Evolutionary conservation across 306 rosid genomes (phyloP).

Genomic region (Sindora glabra): DNA sequence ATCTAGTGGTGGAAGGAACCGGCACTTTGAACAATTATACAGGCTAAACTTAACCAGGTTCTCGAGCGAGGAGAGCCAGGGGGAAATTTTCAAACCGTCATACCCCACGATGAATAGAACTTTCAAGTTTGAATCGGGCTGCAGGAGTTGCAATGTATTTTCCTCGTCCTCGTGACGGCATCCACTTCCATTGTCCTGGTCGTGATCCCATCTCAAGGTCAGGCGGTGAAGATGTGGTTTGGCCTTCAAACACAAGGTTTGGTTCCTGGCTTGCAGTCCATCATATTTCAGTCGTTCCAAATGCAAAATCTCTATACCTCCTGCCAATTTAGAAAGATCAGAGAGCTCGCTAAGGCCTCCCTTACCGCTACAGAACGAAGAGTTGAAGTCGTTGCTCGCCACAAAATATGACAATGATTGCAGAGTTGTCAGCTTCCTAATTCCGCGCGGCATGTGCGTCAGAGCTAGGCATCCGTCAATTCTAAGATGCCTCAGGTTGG

Average conservation of each 20-base stretch:
- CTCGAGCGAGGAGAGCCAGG: background rate
- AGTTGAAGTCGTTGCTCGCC: background rate
- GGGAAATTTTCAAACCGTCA: background rate
- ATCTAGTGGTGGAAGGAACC: background rate
- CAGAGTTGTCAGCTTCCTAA: background rate
- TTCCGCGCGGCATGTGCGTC: background rate
- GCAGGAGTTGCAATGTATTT: background rate
- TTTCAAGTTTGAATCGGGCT: background rate
- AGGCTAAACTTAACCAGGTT: conserved; percentile 1
- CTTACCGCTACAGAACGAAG: background rate
- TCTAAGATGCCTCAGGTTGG: background rate
- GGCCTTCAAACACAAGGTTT: too few relatives aligned
- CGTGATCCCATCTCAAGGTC: background rate
- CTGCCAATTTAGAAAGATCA: background rate
- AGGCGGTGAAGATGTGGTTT: background rate
- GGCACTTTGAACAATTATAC: background rate
- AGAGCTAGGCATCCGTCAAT: background rate
- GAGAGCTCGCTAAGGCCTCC: background rate
- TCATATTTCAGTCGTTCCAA: background rate
- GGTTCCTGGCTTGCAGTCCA: background rate
- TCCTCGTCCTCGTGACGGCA: background rate
- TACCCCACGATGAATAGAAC: background rate
- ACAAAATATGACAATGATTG: background rate
- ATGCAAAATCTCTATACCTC: background rate
- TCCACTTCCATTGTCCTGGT: too few relatives aligned